Base-by-base conservation (phyloP, 2,329 filamentous ascomycete species). In the Colletotrichum musicola region DNA sequence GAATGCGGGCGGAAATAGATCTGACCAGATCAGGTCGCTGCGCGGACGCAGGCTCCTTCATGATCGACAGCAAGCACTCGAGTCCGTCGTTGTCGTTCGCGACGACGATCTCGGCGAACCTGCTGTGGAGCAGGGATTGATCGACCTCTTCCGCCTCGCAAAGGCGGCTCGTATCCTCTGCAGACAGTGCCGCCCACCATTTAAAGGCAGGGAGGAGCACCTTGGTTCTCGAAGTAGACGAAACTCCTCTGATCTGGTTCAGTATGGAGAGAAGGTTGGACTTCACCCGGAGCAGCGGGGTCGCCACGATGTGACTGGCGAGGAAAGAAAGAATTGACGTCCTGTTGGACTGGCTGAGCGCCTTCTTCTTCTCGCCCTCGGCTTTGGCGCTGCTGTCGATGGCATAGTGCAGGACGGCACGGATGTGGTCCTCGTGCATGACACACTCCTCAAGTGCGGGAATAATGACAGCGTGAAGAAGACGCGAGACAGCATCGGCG, bases 401-500 rank as follows among this genome's bases (percentile, higher is more conserved):
- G 0, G 85, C 80, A 38, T 83, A 85, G 68, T 88, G 85, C 5
- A 97, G 77, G 2, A 90, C 86, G 20, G 88, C 87, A 27, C 86
- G 82, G 51, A 97, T 85, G 69, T 96, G 90, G 30, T 86, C 88
- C 4, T 89, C 82, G 75, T 98, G 94, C 72, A 98, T 88, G 4
- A 95, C 86, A 74, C 92, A 97, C 79, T 98, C 96, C 79, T 98
- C 95, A 10, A 97, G 81, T 2, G 87, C 88, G 0, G 93, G 93
- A 20, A 93, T 78, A n/a, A 98, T 80, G 44, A 92, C 84, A 20
- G 88, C 84, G 20, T 88, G 85, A 1, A 96, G 75, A 20, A 97
- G 79, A 66, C 88, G 90, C 50, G 85, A 81, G 2, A 83, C 82
- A 62, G 91, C 86, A 25, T 90, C 86, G 1, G 81, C 75, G 4